Percentiles rank a stretch among this genome's conserved stretches.
These are phyloP conservation scores for Malus sylvestris DNA, from an alignment of 306 rosid genomes.

Conservation along the genomic window DNA sequence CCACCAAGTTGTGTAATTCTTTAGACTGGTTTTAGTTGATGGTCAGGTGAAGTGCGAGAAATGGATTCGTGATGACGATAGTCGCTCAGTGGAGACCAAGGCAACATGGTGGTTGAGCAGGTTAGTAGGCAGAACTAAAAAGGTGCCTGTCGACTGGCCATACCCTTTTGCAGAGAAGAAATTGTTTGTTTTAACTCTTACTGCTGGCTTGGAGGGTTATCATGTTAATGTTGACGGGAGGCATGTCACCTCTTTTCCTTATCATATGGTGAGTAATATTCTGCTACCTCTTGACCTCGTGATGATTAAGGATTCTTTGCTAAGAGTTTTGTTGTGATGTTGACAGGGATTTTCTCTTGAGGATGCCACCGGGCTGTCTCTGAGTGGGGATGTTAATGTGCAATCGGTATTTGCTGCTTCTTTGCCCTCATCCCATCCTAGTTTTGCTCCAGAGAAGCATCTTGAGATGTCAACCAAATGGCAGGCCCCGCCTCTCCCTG, in stretches of 20 bases:
- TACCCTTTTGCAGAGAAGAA: conserved; percentile 71
- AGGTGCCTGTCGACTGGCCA: conserved; percentile 79
- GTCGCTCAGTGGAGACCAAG: conserved; percentile 49
- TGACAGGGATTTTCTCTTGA: conserved; percentile 87
- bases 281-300: conserved; percentile 9
- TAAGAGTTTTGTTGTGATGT: conserved; percentile 9
- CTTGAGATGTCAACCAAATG: conserved; percentile 73
- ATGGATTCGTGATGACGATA: conserved; percentile 73
- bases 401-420: conserved; percentile 78
- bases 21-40: conserved; percentile 62
- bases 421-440: conserved; percentile 82
- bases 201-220: conserved; percentile 95
- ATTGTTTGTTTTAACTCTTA: conserved; percentile 82
- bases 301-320: conserved; percentile 7
- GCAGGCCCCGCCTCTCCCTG: conserved; percentile 60
- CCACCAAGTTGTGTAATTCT: conserved; percentile 28
- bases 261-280: conserved; percentile 73
- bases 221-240: conserved; percentile 90
- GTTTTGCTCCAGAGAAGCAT: conserved; percentile 60
- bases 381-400: conserved; percentile 64
- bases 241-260: conserved; percentile 82
- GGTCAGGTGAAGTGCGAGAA: conserved; percentile 88
- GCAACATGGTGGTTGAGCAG: conserved; percentile 83
- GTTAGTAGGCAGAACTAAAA: conserved; percentile 68
- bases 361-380: conserved; percentile 83